These are phyloP conservation scores for Postia placenta DNA, from an alignment of 768 basidiomycete genomes.

Conservation along the genomic window DNA sequence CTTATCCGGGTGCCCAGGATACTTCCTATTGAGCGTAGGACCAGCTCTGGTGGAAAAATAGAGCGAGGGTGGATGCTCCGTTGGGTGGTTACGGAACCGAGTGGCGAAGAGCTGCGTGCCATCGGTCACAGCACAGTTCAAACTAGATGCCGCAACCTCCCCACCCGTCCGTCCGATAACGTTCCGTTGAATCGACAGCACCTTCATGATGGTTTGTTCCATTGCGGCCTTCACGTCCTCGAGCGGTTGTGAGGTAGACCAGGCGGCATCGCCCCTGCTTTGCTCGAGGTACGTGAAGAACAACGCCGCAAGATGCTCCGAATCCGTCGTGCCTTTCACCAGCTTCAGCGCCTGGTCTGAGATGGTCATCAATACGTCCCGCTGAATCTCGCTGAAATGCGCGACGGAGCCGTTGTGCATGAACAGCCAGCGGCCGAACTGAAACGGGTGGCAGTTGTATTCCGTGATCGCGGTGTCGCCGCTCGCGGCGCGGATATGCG, in stretches of 20 bases:
- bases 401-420: constrained; percentile 27
- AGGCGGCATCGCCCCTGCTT: constrained; percentile 12
- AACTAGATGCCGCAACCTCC: constrained; percentile 18
- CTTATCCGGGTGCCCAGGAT: constrained; percentile 27
- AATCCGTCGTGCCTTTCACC: constrained; percentile 27
- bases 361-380: constrained; percentile 10
- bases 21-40: constrained; percentile 27
- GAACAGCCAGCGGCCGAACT: constrained; percentile 23
- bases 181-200: constrained; percentile 20
- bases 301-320: constrained; percentile 24
- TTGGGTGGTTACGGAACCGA: constrained; percentile 25
- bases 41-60: constrained; percentile 29
- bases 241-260: constrained; percentile 20
- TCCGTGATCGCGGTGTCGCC: constrained; percentile 18
- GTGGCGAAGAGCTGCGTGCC: constrained; percentile 27
- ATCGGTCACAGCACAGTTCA: constrained; percentile 27
- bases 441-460: constrained; percentile 23
- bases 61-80: constrained; percentile 27
- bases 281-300: constrained; percentile 25
- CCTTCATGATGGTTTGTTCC: constrained; percentile 19
- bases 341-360: constrained; percentile 15
- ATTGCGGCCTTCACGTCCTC: constrained; percentile 18
- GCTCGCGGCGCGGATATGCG: constrained; percentile 26
- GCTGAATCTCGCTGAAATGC: constrained; percentile 16
- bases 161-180: constrained; percentile 11